A percentile compares a stretch with the other conserved stretches of the same genome.
Evolutionary conservation across 1,284 basidiomycete genomes (phyloP).

Genomic region (Porogramme epimiltina): DNA sequence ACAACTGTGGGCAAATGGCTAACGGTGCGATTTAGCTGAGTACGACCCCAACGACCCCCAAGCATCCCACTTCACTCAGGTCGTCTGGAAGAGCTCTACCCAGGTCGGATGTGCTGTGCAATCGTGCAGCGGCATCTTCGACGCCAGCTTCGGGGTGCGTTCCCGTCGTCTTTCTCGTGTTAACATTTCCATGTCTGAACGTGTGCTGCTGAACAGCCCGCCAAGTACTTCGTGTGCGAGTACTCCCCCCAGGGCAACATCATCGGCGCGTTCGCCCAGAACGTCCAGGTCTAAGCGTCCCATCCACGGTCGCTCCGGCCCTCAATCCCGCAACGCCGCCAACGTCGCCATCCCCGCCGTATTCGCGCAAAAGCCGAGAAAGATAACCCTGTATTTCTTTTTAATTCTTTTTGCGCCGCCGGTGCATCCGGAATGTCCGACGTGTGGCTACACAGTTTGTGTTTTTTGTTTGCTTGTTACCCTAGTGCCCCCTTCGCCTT

Average conservation of each 20-base stretch:
- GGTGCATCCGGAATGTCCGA: constrained; percentile 27
- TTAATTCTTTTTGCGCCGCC: constrained; percentile 17
- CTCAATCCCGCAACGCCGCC: not conserved
- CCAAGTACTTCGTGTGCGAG: constrained; percentile 68
- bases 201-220: constrained; percentile 30
- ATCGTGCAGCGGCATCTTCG: constrained; percentile 54
- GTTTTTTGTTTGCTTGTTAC: not conserved
- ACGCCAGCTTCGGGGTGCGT: constrained; percentile 53
- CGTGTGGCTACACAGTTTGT: constrained; percentile 12
- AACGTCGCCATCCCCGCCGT: not conserved
- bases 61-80: constrained; percentile 70
- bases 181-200: not conserved
- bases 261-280: constrained; percentile 56
- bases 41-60: constrained; percentile 59
- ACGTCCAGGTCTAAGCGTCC: constrained; percentile 33
- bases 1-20: not conserved
- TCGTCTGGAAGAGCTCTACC: constrained; percentile 67
- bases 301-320: not conserved
- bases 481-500: constrained; percentile 8
- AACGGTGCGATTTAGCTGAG: constrained; percentile 37
- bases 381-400: constrained; percentile 7
- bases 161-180: not conserved
- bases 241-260: constrained; percentile 67
- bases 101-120: constrained; percentile 64
- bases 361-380: not conserved